Conservation (phyloP, 257 asterid genomes). For the Ocimum tenuiflorum region DNA sequence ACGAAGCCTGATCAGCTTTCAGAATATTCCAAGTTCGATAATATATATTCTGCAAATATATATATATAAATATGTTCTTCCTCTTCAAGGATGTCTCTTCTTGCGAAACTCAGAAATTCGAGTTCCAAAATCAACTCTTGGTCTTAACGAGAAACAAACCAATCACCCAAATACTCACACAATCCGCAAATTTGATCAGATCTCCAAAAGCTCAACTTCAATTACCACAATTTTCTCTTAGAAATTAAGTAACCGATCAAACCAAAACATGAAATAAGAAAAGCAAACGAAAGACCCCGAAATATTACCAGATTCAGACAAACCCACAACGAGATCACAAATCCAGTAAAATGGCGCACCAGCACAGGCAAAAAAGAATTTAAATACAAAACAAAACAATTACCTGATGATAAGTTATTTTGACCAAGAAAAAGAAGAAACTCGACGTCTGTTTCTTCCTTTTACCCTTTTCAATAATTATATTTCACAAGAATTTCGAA, state of each 20-base stretch:
- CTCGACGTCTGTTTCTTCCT: slow-evolving; percentile 9
- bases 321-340: not conserved
- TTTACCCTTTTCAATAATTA: not conserved
- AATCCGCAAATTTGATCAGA: slow-evolving; percentile 26
- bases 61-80: not conserved
- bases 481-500: slow-evolving; percentile 10
- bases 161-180: not conserved
- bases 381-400: not conserved
- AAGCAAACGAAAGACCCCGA: not conserved
- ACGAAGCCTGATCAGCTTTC: slow-evolving; percentile 19
- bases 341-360: not conserved
- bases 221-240: slow-evolving; percentile 9
- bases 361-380: not conserved
- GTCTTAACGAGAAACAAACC: slow-evolving; percentile 10
- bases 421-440: slow-evolving; percentile 10
- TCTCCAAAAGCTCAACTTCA: slow-evolving; percentile 33
- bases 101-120: not conserved
- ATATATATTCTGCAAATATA: not conserved
- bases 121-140: slow-evolving; percentile 9
- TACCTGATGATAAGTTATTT: slow-evolving; percentile 29
- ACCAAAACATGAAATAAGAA: not conserved
- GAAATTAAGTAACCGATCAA: slow-evolving; percentile 15
- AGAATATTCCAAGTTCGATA: slow-evolving; percentile 6
- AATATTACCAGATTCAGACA: slow-evolving; percentile 2
- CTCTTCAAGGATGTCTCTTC: not conserved